phyloP scores from a whole-genome alignment of 495 filamentous ascomycete genomes.

The Penicillium nucicola region DNA sequence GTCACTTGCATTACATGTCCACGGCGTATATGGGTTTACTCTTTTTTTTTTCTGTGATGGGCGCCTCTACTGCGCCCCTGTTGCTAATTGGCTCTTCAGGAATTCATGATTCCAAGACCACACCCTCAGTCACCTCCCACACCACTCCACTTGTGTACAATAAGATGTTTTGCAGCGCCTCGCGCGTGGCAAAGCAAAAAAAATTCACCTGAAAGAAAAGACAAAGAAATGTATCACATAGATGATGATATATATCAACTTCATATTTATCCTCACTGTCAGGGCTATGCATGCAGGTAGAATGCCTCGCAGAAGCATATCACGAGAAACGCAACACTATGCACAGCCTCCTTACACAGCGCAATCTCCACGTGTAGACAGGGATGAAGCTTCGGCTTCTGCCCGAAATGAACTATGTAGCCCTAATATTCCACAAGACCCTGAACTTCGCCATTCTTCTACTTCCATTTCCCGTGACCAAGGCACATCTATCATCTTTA shows the following conservation, averaged over 20 bases:
- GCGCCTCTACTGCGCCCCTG: background rate
- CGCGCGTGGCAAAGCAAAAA: background rate
- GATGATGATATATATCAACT: background rate
- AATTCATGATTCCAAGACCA: background rate
- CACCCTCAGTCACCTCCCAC: background rate
- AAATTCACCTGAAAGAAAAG: background rate
- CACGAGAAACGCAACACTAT: no score
- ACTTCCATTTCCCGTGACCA: no score
- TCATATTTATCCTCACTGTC: no score
- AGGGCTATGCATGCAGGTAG: background rate
- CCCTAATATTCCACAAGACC: no score
- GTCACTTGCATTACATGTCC: slow-evolving; percentile 7
- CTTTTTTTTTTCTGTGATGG: background rate
- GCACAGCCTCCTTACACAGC: no score
- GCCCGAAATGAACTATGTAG: no score
- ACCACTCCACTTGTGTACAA: background rate
- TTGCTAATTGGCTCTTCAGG: background rate
- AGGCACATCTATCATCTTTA: no score
- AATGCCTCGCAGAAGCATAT: background rate
- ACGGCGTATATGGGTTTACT: slow-evolving; percentile 7
- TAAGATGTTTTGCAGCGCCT: background rate
- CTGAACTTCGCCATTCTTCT: no score
- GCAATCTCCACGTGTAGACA: no score
- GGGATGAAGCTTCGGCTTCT: no score
- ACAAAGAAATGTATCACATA: background rate